Percentiles rank a stretch among this genome's conserved stretches.
These are phyloP conservation scores for Scutellaria minor DNA, from an alignment of 257 asterid species.

Conservation along the genomic window DNA sequence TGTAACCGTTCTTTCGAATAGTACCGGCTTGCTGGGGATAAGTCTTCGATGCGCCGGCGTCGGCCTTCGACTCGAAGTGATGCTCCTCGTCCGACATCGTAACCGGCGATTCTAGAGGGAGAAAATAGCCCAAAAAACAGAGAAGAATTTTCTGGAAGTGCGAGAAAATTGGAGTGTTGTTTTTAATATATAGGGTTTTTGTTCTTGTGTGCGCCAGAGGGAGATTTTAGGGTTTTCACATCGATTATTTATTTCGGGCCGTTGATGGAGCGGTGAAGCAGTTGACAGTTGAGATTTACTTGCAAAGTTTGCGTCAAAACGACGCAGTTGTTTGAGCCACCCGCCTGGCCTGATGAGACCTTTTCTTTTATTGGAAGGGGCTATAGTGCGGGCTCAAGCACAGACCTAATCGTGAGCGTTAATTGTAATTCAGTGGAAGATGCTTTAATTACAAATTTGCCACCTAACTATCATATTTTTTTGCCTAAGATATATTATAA, in stretches of 20 bases:
- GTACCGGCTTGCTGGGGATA: constrained; percentile 78
- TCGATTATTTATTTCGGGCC: constrained; percentile 7
- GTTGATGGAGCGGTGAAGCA: constrained; percentile 9
- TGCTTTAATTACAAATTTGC: no score
- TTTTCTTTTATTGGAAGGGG: not conserved
- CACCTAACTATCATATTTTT: no score
- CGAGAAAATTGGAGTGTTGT: not conserved
- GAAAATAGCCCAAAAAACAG: not conserved
- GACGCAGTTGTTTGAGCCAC: constrained; percentile 42
- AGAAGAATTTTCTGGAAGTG: not conserved
- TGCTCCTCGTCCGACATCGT: constrained; percentile 78
- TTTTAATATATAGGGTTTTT: constrained; percentile 33
- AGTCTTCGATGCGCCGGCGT: constrained; percentile 74
- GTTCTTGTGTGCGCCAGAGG: not conserved
- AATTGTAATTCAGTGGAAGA: not conserved
- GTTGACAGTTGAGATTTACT: constrained; percentile 42
- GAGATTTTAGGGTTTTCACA: constrained; percentile 41
- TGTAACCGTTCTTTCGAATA: constrained; percentile 66
- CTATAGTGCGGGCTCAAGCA: not conserved
- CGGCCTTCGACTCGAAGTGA: constrained; percentile 69
- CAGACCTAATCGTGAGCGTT: not conserved
- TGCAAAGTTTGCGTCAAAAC: constrained; percentile 41
- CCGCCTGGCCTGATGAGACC: not conserved
- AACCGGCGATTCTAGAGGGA: constrained; percentile 26
- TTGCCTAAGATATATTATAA: no score